A percentile compares a stretch with the other conserved stretches of the same genome.
These are phyloP conservation scores for Phtheirospermum japonicum DNA, from an alignment of 257 asterid species.

Conservation along the genomic window DNA sequence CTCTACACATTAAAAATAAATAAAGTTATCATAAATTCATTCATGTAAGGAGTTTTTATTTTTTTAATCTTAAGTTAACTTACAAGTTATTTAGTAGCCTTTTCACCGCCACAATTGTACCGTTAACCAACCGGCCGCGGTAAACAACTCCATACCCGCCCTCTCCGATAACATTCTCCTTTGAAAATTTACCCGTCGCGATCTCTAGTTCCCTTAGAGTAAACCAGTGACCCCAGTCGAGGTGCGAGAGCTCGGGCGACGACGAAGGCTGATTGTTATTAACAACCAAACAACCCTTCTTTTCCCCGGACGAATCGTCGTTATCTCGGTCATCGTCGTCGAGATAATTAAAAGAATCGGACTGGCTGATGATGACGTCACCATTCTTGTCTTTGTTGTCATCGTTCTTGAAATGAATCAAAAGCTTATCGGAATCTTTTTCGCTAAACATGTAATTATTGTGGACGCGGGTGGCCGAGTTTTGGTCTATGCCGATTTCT, in stretches of 20 bases:
- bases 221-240: constrained; percentile 98
- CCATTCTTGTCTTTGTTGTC: background rate
- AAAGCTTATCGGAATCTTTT: constrained; percentile 46
- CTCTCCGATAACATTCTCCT: constrained; percentile 76
- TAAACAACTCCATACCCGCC: constrained; percentile 94
- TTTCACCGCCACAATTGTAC: constrained; percentile 75
- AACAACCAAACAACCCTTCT: no score
- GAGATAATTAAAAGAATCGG: constrained; percentile 34
- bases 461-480: constrained; percentile 33
- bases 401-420: constrained; percentile 39
- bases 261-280: constrained; percentile 19
- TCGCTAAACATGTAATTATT: constrained; percentile 29
- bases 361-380: constrained; percentile 31
- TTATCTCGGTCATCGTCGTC: no score
- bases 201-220: constrained; percentile 75
- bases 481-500: constrained; percentile 57
- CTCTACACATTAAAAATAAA: constrained; percentile 39
- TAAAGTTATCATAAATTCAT: background rate
- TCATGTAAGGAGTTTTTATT: no score
- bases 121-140: constrained; percentile 58
- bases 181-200: constrained; percentile 59
- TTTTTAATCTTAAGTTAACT: constrained; percentile 29
- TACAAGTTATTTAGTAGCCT: constrained; percentile 79
- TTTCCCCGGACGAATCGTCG: constrained; percentile 33
- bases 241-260: constrained; percentile 81